Evolutionary conservation across 2,329 filamentous ascomycete genomes (phyloP), one percentile per base, ranked within the genome.

Genomic region (Triangularia verruculosa): DNA sequence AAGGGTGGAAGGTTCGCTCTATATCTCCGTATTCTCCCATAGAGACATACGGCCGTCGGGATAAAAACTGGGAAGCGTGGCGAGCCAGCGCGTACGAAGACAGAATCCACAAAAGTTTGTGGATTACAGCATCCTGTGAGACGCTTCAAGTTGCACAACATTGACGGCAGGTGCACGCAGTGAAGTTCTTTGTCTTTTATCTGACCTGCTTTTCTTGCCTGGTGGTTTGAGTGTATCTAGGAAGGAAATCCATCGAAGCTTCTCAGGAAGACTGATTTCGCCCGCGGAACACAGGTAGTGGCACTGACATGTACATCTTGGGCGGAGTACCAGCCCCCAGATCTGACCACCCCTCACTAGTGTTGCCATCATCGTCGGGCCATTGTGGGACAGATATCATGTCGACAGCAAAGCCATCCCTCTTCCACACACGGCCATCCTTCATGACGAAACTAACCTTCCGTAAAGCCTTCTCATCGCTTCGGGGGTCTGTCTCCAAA

Each of bases 381-480:
- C 69, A 71, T 47, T 63, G 39, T 7, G 66, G 60, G 5, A 59
- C 39, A 13, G 28, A 9, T 7, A 68, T 56, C 68, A 71, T 69
- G 52, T 64, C 69, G 8, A 71, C 66, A 6, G 73, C 63, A 27
- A 64, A 65, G 2, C 75, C 73, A 5, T 73, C 70, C 39, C 68
- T 32, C 61, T 71, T 71, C 76, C 80, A 85, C 8, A 85, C 74
- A 57, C 69, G 76, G 0, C 76, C 83, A 68, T 86, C 83, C 70
- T 86, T 86, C 82, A 86, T 85, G 17, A 86, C 83, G 70, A 85
- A 85, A 59, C 71, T 74, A 0, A 85, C 79, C 63, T 75, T 78
- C 59, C 82, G 76, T 28, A 86, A 64, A 1, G 78, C 78, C 20
- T 70, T 66, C 1, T 70, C 34, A 61, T 83, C 79, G 20, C 73